phyloP scores from a whole-genome alignment of 306 rosid species.

The Dalbergia oliveri region DNA sequence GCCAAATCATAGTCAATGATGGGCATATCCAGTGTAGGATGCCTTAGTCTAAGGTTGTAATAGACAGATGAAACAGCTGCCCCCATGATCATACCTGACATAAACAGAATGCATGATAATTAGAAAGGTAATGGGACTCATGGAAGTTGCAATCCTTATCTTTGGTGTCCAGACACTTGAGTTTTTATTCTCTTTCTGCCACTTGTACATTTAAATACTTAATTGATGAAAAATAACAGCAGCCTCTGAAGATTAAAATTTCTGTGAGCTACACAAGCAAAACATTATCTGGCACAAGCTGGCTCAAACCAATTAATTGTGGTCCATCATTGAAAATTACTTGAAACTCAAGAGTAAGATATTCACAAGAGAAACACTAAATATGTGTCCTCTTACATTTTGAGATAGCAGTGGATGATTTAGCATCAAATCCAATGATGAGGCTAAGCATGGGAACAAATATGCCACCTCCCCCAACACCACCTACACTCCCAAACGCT shows the following conservation, averaged over 20 bases:
- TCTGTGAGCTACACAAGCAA: conserved; percentile 9
- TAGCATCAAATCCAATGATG: conserved; percentile 88
- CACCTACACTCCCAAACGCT: conserved; percentile 96
- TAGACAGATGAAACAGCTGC: conserved; percentile 83
- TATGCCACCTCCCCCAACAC: conserved; percentile 98
- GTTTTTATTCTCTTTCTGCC: background rate
- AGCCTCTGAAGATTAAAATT: background rate
- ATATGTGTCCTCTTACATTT: conserved; percentile 69
- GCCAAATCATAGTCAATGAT: conserved; percentile 93
- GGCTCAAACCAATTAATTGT: background rate
- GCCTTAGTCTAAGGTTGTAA: conserved; percentile 84
- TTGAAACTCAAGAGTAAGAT: background rate
- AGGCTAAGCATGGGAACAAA: conserved; percentile 96
- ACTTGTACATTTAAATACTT: background rate
- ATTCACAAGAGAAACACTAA: background rate
- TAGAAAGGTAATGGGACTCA: background rate
- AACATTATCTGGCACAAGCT: background rate
- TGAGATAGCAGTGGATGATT: conserved; percentile 94
- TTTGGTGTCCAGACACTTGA: background rate
- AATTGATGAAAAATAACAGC: background rate
- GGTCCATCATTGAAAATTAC: conserved; percentile 18
- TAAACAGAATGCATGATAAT: conserved; percentile 21
- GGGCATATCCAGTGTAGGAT: conserved; percentile 77
- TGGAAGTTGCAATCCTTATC: background rate
- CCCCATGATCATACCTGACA: conserved; percentile 95